These are phyloP conservation scores for Chenopodium album DNA, from an alignment of 148 eudicot genomes.

Conservation along the genomic window DNA sequence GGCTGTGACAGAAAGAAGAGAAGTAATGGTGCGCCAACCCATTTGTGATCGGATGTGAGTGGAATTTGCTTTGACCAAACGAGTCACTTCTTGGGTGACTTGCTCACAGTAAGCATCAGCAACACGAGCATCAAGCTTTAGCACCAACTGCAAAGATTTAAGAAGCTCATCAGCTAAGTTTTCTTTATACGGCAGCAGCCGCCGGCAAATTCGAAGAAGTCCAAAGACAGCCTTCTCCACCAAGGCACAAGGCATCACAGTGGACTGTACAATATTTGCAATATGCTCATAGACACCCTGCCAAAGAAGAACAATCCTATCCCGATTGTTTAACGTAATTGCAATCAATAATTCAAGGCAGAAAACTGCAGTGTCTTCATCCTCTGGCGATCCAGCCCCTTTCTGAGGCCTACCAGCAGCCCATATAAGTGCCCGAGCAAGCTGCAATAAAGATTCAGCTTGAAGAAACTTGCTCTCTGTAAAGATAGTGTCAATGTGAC, in stretches of 20 bases:
- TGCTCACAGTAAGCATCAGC: slow-evolving; percentile 92
- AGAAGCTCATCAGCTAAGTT: slow-evolving; percentile 86
- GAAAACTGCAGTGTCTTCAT: slow-evolving; percentile 84
- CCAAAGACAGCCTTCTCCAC: slow-evolving; percentile 86
- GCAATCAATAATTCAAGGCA: slow-evolving; percentile 85
- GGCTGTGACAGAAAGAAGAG: slow-evolving; percentile 69
- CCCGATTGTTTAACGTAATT: slow-evolving; percentile 85
- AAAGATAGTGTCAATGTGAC: slow-evolving; percentile 86
- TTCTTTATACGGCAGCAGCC: slow-evolving; percentile 84
- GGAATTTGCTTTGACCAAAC: slow-evolving; percentile 79
- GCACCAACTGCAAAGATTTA: slow-evolving; percentile 76
- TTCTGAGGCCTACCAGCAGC: slow-evolving; percentile 73
- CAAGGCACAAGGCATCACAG: slow-evolving; percentile 66
- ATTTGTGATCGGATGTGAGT: slow-evolving; percentile 73
- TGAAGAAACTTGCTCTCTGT: slow-evolving; percentile 95
- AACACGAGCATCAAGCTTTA: slow-evolving; percentile 86
- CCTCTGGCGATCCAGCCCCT: slow-evolving; percentile 62
- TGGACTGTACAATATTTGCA: slow-evolving; percentile 62
- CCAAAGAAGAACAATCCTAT: slow-evolving; percentile 90
- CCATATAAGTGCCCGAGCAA: slow-evolving; percentile 71
- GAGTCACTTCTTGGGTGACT: slow-evolving; percentile 85
- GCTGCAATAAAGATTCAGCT: slow-evolving; percentile 81
- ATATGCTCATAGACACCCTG: slow-evolving; percentile 85
- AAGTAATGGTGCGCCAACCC: slow-evolving; percentile 85
- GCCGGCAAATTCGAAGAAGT: slow-evolving; percentile 72